Base-by-base conservation (phyloP, 257 asterid species). In the Pogostemon cablin region DNA sequence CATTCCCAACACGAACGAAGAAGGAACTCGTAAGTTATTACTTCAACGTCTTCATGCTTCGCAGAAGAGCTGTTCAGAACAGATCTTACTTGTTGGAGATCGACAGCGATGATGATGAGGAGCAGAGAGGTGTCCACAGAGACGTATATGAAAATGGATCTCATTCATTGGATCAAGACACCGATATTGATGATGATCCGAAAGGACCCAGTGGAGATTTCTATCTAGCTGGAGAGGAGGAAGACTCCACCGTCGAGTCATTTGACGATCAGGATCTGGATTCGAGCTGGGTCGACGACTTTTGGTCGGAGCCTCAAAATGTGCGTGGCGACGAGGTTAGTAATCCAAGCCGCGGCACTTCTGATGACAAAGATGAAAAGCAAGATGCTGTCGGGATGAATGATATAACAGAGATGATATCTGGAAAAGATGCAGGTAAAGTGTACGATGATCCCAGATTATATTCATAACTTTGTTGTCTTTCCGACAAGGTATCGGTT, bases 71-170 rank as follows among this genome's bases (percentile, higher is more conserved):
- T 3, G 78, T 78, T 55, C 99, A 93, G 75, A 91, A 93, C 76
- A 82, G 97, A 63, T 81, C 83, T 48, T 75, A 76, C 64, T 61
- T 81, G 32, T 65, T 86, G 88, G 88, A 85, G 50, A 85, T 91
- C n/a, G 97, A 91, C 58, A 91, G 99, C 57, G 99, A 93, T 4
- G 86, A 91, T 50, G 96, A 91, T 70, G 91, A 93, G 60, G 96
- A 88, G 79, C 82, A 79, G 85, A 84, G 76, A 64, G 87, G 77
- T 48, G 61, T 69, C 2, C 52, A 59, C 15, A 82, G 77, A 66
- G 82, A 70, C 50, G 69, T 66, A 3, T 40, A 37, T 44, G 75
- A 41, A 39, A 74, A 62, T 10, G 67, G 58, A 48, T 77, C 80
- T 47, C 55, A 49, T 48, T 47, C 65, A 1, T 62, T 62, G 42